A percentile compares a stretch with the other conserved stretches of the same genome.
phyloP scores from a whole-genome alignment of 2,329 filamentous ascomycete species.

The Cercospora sp. region DNA sequence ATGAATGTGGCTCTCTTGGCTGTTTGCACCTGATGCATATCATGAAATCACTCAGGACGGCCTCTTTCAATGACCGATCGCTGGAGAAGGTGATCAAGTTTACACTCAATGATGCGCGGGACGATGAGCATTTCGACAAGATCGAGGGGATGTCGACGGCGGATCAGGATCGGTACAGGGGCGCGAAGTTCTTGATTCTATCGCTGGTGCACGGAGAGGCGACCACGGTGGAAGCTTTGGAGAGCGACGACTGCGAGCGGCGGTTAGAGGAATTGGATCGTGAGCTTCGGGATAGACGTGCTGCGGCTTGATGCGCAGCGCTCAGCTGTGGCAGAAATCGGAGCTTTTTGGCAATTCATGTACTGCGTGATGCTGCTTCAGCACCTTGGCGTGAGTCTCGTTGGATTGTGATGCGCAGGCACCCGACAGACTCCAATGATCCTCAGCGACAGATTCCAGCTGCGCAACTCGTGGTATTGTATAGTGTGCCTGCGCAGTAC shows the following conservation, averaged over 20 bases:
- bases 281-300: constrained; percentile 5
- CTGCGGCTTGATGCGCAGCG: not conserved
- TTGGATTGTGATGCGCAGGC: not conserved
- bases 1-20: constrained; percentile 6
- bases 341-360: not conserved
- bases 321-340: not conserved
- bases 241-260: constrained; percentile 13
- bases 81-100: constrained; percentile 18
- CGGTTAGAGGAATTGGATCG: constrained; percentile 11
- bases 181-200: constrained; percentile 24
- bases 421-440: not conserved
- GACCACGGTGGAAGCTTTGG: constrained; percentile 17
- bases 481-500: not conserved
- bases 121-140: constrained; percentile 20
- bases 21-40: constrained; percentile 20
- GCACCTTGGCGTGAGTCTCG: not conserved
- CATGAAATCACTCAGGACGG: constrained; percentile 14
- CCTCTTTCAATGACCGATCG: not conserved
- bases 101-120: constrained; percentile 21
- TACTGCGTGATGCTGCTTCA: not conserved
- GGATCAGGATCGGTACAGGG: constrained; percentile 21
- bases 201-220: constrained; percentile 21
- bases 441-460: not conserved
- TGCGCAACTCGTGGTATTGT: not conserved
- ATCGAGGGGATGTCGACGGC: constrained; percentile 19